phyloP scores from a whole-genome alignment of 202 grass and related monocot species.

The Bolboschoenoplectus hybrid region DNA sequence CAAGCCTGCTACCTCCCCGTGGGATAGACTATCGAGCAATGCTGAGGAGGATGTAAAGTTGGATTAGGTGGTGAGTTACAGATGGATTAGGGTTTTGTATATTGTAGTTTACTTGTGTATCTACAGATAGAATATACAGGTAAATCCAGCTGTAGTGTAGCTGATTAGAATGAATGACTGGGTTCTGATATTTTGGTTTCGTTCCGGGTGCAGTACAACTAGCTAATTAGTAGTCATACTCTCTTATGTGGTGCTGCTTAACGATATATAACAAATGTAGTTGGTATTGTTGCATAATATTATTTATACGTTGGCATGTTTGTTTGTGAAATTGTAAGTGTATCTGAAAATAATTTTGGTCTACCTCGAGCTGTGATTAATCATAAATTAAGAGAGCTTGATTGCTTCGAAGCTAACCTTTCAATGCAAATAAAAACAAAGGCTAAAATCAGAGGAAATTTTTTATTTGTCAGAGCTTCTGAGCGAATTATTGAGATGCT shows the following conservation, averaged over 20 bases:
- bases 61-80: not conserved
- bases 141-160: not conserved
- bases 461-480: not conserved
- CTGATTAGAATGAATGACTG: not conserved
- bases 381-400: not conserved
- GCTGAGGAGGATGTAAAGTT: not conserved
- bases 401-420: not conserved
- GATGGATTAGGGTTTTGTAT: not conserved
- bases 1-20: not conserved
- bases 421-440: not conserved
- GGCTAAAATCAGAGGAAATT: not conserved
- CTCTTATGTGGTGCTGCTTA: not conserved
- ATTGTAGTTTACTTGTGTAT: not conserved
- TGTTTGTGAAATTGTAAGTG: not conserved
- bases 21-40: not conserved
- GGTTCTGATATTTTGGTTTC: not conserved
- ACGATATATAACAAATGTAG: not conserved
- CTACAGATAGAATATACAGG: not conserved
- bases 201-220: not conserved
- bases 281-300: not conserved
- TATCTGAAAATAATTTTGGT: not conserved
- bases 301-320: not conserved
- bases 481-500: not conserved
- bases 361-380: not conserved
- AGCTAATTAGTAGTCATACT: conserved; percentile 16